Evolutionary conservation across 176 grass and related monocot species (phyloP), one percentile per base, ranked within the genome.

Genomic region (Oryza rufipogon): DNA sequence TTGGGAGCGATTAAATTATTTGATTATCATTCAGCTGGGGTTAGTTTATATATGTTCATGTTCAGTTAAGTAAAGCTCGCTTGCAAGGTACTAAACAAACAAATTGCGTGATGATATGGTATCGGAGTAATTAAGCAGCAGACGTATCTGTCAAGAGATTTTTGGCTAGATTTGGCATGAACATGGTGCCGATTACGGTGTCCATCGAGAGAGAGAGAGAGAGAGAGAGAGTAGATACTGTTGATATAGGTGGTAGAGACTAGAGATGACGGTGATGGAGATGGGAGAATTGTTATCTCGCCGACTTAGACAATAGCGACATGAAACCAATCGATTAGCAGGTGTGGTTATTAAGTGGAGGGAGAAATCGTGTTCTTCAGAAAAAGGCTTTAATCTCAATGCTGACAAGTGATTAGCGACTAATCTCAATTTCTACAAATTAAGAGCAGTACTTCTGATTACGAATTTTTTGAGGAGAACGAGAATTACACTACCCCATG

Each of bases 1-100:
- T 86, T 89, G 83, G 73, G 60, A 19, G 66, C 70, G 32, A 25
- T 75, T 77, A 32, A 32, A 32, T 39, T 7, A 1, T 22, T 12
- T 70, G 0, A 2, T 52, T 63, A 60, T 28, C 9, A 1, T 76
- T 36, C 19, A 48, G 56, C 2, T 65, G 17, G 5, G 20, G 19
- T 61, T n/a, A 61, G 17, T 20, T 51, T 9, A 17, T 47, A 16
- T n/a, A 52, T 47, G 6, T n/a, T 52, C 49, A 52, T 47, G 52
- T 58, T 63, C 52, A 63, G n/a, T 23, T 63, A 63, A 63, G 2
- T 60, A 38, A 38, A 66, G 6, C 42, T 83, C 23, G 0, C 54
- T 64, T 74, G 4, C 0, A 63, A 36, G 42, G 16, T n/a, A 65
- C 22, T 83, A 11, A 36, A 16, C 23, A 11, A 36, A 11, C 23